Evolutionary conservation across 2,329 filamentous ascomycete genomes (phyloP).

Genomic region (Alternaria sp.): DNA sequence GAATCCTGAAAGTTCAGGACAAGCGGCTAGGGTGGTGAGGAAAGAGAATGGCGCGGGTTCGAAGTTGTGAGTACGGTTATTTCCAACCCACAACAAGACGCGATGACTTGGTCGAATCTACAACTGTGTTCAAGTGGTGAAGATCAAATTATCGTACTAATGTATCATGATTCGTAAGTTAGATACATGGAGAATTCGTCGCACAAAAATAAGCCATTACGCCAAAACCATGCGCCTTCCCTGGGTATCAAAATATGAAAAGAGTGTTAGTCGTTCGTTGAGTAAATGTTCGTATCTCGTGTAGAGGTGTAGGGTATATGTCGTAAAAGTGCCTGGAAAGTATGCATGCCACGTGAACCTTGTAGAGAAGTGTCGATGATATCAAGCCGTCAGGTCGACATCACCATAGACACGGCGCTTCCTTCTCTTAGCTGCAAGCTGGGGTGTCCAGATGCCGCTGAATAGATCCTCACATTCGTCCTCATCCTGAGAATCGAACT

Average conservation of each 20-base stretch:
- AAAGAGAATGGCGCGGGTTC: neutral
- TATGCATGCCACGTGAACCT: neutral
- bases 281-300: neutral
- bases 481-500: constrained; percentile 72
- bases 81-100: neutral
- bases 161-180: neutral
- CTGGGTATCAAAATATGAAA: neutral
- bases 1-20: constrained; percentile 22
- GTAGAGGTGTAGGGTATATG: neutral
- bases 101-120: neutral
- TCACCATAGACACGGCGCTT: constrained; percentile 12
- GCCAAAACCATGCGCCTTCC: neutral
- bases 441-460: constrained; percentile 67
- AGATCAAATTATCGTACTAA: neutral
- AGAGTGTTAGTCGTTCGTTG: neutral
- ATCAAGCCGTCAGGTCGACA: constrained; percentile 1
- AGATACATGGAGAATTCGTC: neutral
- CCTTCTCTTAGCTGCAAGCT: constrained; percentile 58
- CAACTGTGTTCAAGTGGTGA: neutral
- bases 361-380: neutral
- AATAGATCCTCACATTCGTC: constrained; percentile 74
- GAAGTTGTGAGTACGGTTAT: constrained; percentile 9
- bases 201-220: neutral
- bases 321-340: neutral
- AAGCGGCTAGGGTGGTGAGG: constrained; percentile 19